Evolutionary conservation across 768 basidiomycete genomes (phyloP).

Genomic region (Gloeopeniophorella convolvens): DNA sequence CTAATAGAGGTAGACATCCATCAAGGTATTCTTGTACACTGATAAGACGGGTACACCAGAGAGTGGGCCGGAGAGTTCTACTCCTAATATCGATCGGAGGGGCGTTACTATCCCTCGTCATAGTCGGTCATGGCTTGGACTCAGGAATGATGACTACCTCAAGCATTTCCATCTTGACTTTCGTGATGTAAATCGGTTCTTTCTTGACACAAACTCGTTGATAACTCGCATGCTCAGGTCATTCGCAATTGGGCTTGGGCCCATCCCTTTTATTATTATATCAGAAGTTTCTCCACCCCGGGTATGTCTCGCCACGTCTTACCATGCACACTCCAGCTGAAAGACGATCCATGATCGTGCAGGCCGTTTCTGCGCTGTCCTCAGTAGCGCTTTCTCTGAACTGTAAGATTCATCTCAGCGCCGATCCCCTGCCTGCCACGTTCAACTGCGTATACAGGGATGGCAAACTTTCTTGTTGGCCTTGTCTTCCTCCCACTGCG

Average conservation of each 20-base stretch:
- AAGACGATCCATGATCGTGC: no score
- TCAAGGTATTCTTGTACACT: background rate
- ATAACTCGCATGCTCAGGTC: conserved; percentile 40
- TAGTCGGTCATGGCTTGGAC: conserved; percentile 68
- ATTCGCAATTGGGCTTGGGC: conserved; percentile 86
- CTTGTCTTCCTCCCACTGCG: conserved; percentile 81
- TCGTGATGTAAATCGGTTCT: conserved; percentile 57
- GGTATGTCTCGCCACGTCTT: conserved; percentile 37
- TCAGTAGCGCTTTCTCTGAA: conserved; percentile 27
- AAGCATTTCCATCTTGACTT: conserved; percentile 68
- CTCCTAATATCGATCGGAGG: conserved; percentile 62
- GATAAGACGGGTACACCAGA: conserved; percentile 34
- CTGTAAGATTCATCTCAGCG: conserved; percentile 9
- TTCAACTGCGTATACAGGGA: conserved; percentile 48
- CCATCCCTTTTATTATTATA: conserved; percentile 88
- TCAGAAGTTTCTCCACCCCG: conserved; percentile 81
- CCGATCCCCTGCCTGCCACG: background rate
- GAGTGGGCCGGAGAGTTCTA: conserved; percentile 65
- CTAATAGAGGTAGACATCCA: conserved; percentile 66
- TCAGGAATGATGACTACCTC: conserved; percentile 51
- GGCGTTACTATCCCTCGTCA: conserved; percentile 55
- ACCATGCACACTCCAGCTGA: background rate
- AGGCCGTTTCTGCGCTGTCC: conserved; percentile 27
- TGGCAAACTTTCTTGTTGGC: conserved; percentile 78
- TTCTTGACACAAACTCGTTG: background rate